Conservation (phyloP, 306 rosid species). For the Cucurbita argyrosperma region DNA sequence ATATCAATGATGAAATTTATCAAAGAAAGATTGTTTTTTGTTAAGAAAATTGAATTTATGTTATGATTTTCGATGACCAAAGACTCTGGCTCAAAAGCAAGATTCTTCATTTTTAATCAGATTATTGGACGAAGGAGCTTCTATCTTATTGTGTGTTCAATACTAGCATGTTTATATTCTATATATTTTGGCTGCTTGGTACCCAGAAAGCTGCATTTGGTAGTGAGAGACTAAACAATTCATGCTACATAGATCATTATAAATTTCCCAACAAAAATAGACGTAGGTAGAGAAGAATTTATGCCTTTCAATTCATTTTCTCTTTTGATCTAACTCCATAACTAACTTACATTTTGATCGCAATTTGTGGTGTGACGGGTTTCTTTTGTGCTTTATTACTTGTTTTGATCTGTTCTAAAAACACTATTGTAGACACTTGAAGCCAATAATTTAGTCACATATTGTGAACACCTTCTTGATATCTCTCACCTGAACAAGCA, state of each 20-base stretch:
- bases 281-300: not conserved
- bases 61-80: not conserved
- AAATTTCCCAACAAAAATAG: not conserved
- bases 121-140: not conserved
- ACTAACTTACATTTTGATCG: not conserved
- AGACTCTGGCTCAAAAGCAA: not conserved
- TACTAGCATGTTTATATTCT: not conserved
- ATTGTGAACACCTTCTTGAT: slow-evolving; percentile 4
- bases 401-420: not conserved
- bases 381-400: not conserved
- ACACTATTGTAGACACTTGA: slow-evolving; percentile 3
- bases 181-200: not conserved
- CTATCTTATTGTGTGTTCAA: not conserved
- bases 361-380: not conserved
- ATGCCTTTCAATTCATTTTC: not conserved
- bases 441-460: slow-evolving; percentile 7
- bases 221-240: not conserved
- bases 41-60: not conserved
- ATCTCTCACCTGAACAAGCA: not conserved
- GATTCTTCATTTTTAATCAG: not conserved
- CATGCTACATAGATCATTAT: not conserved
- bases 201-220: not conserved
- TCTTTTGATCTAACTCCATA: not conserved
- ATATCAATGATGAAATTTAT: not conserved
- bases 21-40: not conserved